Conservation (phyloP, 2,329 filamentous ascomycete genomes). For the Hymenoscyphus fraxineus region DNA sequence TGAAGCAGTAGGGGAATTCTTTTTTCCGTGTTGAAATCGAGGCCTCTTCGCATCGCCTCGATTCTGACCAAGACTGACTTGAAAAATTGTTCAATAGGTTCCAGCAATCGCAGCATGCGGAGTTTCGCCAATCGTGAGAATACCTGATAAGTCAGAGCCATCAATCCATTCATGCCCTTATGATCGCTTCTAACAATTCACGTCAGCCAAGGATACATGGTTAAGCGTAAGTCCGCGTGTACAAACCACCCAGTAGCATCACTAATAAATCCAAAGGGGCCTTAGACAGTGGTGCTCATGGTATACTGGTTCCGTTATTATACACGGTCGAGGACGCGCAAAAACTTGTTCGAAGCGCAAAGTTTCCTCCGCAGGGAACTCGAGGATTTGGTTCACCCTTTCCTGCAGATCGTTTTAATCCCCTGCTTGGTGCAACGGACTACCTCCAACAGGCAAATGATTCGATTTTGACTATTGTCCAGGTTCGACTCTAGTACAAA, state of each 20-base stretch:
- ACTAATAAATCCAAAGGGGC: conserved; percentile 39
- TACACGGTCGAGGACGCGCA: conserved; percentile 51
- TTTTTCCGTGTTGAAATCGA: not conserved
- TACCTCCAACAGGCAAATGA: conserved; percentile 56
- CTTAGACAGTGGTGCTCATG: conserved; percentile 55
- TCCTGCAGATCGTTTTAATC: conserved; percentile 46
- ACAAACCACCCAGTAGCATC: not conserved
- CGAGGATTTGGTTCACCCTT: conserved; percentile 56
- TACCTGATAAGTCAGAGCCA: conserved; percentile 45
- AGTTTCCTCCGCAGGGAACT: conserved; percentile 53
- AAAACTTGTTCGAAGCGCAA: conserved; percentile 48
- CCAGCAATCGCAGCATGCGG: conserved; percentile 53
- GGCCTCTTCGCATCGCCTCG: not conserved
- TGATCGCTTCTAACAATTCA: no score
- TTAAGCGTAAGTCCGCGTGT: conserved; percentile 45
- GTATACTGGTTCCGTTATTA: conserved; percentile 52
- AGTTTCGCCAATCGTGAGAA: conserved; percentile 52
- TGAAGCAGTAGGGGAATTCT: conserved; percentile 42
- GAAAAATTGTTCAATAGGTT: not conserved
- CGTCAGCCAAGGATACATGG: conserved; percentile 47
- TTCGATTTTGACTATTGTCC: conserved; percentile 59
- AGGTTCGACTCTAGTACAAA: conserved; percentile 32
- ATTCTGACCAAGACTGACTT: not conserved
- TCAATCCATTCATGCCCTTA: no score
- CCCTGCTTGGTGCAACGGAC: conserved; percentile 47